phyloP scores from a whole-genome alignment of 768 basidiomycete species.

The Phaffia tasmanica region DNA sequence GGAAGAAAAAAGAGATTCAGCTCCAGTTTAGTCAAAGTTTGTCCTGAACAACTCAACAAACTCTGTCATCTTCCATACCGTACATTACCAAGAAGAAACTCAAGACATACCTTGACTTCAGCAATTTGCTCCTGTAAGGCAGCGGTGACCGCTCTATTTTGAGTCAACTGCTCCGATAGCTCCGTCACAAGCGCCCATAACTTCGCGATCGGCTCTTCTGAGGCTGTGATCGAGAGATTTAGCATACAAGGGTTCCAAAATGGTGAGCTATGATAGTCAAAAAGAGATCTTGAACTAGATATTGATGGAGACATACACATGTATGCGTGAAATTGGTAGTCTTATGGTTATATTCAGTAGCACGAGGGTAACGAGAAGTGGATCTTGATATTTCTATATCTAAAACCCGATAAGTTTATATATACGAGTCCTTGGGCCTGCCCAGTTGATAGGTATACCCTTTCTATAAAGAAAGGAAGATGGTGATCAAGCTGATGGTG shows the following conservation, averaged over 20 bases:
- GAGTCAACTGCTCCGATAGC: conserved; percentile 54
- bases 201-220: conserved; percentile 20
- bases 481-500: neutral
- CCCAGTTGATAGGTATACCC: neutral
- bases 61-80: too few relatives aligned
- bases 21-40: too few relatives aligned
- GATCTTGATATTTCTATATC: too few relatives aligned
- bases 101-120: conserved; percentile 57
- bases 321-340: neutral
- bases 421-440: too few relatives aligned
- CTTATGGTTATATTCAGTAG: neutral
- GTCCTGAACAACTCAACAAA: too few relatives aligned
- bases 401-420: too few relatives aligned
- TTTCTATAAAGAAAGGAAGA: neutral
- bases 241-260: neutral
- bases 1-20: neutral
- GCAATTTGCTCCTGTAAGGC: conserved; percentile 58
- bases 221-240: neutral
- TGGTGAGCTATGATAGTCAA: neutral
- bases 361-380: neutral
- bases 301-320: neutral
- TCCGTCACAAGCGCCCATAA: conserved; percentile 72
- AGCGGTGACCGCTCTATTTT: conserved; percentile 64
- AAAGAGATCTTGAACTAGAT: neutral
- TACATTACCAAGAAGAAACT: neutral